These are phyloP conservation scores for Strigomonas culicis DNA, from an alignment of 208 protist species.

Conservation along the genomic window DNA sequence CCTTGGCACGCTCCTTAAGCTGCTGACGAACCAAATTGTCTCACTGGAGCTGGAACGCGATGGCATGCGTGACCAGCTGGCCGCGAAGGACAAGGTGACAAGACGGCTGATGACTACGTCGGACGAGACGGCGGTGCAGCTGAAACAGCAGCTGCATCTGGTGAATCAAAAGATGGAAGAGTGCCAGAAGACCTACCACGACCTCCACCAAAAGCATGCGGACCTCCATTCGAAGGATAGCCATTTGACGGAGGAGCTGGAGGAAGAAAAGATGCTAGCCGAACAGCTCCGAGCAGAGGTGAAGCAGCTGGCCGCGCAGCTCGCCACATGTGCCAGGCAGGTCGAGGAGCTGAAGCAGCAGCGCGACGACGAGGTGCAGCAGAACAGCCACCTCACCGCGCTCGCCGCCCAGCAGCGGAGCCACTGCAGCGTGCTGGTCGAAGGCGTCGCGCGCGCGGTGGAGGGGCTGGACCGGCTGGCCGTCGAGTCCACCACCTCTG, in stretches of 20 bases:
- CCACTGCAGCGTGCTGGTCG: conserved; percentile 26
- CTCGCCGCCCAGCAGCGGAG: conserved; percentile 22
- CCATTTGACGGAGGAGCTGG: conserved; percentile 10
- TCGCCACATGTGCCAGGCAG: not conserved
- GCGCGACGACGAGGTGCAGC: conserved; percentile 6
- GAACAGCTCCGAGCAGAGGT: not conserved
- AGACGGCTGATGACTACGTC: conserved; percentile 24
- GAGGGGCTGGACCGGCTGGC: conserved; percentile 3
- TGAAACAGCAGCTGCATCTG: conserved; percentile 6
- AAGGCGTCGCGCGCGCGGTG: conserved; percentile 19
- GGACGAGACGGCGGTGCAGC: conserved; percentile 17
- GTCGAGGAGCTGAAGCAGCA: not conserved
- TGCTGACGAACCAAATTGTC: conserved; percentile 25
- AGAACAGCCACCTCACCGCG: conserved; percentile 18
- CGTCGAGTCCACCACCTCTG: not conserved
- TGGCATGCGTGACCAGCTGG: conserved; percentile 41
- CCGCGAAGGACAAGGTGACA: conserved; percentile 26
- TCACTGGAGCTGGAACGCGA: conserved; percentile 39
- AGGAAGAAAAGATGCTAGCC: not conserved
- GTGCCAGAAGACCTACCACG: conserved; percentile 1
- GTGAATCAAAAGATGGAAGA: conserved; percentile 8
- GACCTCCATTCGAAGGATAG: not conserved
- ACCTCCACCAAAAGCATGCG: conserved; percentile 7
- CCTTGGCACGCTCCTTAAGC: conserved; percentile 32
- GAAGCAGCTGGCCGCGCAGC: conserved; percentile 2